Evolutionary conservation across 768 basidiomycete genomes (phyloP).

Genomic region (Suillus lakei): DNA sequence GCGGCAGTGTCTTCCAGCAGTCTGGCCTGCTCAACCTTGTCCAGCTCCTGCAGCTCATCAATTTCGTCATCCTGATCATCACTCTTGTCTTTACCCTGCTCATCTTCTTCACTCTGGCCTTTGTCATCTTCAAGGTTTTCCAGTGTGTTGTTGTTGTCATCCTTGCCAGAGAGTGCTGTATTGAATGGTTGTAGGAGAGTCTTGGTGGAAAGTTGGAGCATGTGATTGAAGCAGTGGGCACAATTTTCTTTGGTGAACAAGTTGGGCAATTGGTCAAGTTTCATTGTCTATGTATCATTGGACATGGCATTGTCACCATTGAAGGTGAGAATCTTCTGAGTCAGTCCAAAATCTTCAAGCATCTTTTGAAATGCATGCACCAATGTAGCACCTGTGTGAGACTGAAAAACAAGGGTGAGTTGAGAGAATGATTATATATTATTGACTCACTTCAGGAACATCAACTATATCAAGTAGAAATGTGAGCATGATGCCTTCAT

Average conservation of each 20-base stretch:
- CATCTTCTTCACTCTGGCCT: neutral
- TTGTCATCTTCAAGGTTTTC: neutral
- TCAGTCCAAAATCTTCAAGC: constrained; percentile 30
- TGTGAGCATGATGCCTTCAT: constrained; percentile 23
- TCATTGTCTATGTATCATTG: constrained; percentile 26
- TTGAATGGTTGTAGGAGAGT: constrained; percentile 39
- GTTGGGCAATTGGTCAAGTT: constrained; percentile 20
- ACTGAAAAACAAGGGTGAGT: too few species aligned
- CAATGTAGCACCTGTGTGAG: too few species aligned
- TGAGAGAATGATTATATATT: constrained; percentile 2
- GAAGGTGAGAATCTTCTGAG: constrained; percentile 30
- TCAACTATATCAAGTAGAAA: constrained; percentile 38
- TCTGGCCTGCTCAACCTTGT: neutral
- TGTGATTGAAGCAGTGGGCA: constrained; percentile 18
- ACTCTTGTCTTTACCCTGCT: neutral
- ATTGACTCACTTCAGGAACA: constrained; percentile 31
- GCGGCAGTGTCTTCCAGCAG: neutral
- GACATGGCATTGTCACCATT: constrained; percentile 29
- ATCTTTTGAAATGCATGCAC: constrained; percentile 20
- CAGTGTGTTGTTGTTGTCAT: too few species aligned
- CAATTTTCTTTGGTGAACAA: constrained; percentile 23
- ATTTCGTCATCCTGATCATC: neutral
- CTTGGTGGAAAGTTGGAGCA: constrained; percentile 43
- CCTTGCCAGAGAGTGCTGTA: too few species aligned
- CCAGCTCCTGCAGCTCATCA: constrained; percentile 1